Evolutionary conservation across 495 filamentous ascomycete species (phyloP).

Genomic region (Bacidia gigantensis): DNA sequence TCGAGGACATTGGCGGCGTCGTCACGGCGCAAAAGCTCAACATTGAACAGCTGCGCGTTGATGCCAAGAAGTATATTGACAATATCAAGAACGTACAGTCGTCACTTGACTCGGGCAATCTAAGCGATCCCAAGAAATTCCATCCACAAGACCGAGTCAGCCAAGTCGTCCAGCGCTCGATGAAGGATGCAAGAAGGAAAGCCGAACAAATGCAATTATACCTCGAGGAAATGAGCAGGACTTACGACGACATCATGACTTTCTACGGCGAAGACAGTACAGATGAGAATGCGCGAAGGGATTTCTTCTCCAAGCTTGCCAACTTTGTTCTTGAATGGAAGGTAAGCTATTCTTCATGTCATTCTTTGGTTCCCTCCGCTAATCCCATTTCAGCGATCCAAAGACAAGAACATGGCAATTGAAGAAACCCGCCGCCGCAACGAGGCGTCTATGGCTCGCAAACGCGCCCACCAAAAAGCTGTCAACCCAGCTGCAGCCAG

Average conservation of each 20-base stretch:
- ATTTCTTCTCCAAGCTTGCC: conserved; percentile 95
- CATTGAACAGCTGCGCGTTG: conserved; percentile 75
- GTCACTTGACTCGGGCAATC: conserved; percentile 83
- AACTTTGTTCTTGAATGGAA: conserved; percentile 86
- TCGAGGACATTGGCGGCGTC: conserved; percentile 73
- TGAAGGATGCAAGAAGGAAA: conserved; percentile 94
- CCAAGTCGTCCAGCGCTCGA: conserved; percentile 77
- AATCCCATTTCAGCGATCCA: conserved; percentile 49
- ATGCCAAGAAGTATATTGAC: conserved; percentile 89
- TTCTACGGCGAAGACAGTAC: conserved; percentile 91
- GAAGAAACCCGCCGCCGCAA: conserved; percentile 76
- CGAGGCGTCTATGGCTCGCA: conserved; percentile 82
- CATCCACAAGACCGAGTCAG: conserved; percentile 92
- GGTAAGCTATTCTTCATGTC: conserved; percentile 34
- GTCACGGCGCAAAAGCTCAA: conserved; percentile 81
- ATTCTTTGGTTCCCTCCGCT: background rate
- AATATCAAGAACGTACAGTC: conserved; percentile 88
- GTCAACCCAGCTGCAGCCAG: conserved; percentile 46
- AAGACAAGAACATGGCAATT: conserved; percentile 73
- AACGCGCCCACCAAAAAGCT: conserved; percentile 36
- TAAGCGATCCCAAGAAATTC: conserved; percentile 94
- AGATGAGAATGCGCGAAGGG: conserved; percentile 86
- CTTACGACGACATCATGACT: conserved; percentile 89
- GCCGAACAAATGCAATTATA: conserved; percentile 92
- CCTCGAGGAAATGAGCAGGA: conserved; percentile 78